These are phyloP conservation scores for Apiotrichum brassicae DNA, from an alignment of 1,284 basidiomycete species.

Conservation along the genomic window DNA sequence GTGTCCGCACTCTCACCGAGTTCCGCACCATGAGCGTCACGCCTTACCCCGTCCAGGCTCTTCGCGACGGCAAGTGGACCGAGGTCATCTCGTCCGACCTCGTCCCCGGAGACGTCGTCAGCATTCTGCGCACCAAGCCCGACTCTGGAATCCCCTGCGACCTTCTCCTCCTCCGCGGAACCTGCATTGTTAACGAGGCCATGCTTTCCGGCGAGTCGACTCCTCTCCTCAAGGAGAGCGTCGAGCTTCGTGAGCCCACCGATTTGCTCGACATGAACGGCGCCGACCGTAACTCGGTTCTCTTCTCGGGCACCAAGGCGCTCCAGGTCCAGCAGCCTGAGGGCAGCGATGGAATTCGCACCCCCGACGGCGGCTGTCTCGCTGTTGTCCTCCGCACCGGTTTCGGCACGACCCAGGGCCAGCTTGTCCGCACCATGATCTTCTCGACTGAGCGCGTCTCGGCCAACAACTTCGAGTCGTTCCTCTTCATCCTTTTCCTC, in stretches of 20 bases:
- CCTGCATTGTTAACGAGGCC: constrained; percentile 92
- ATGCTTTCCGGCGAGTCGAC: constrained; percentile 97
- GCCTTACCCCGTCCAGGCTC: constrained; percentile 75
- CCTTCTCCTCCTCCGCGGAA: constrained; percentile 76
- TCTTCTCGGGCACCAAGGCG: constrained; percentile 92
- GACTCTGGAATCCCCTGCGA: constrained; percentile 88
- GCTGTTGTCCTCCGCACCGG: constrained; percentile 90
- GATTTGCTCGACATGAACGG: constrained; percentile 79
- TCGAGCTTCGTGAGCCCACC: constrained; percentile 68
- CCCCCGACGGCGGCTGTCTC: constrained; percentile 82
- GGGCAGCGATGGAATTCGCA: constrained; percentile 29
- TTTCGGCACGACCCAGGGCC: constrained; percentile 91
- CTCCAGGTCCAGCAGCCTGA: constrained; percentile 60
- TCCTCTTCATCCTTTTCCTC: constrained; percentile 92
- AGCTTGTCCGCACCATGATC: constrained; percentile 93
- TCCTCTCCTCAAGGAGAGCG: constrained; percentile 84
- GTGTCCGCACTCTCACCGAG: constrained; percentile 79
- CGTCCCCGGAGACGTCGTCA: constrained; percentile 83
- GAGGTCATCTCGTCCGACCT: constrained; percentile 74
- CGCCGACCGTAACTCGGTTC: constrained; percentile 74
- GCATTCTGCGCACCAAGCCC: constrained; percentile 65
- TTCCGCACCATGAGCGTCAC: constrained; percentile 91
- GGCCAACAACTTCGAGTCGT: constrained; percentile 87
- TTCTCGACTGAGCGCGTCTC: constrained; percentile 91
- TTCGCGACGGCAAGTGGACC: constrained; percentile 72